Percentiles rank a stretch among this genome's conserved stretches.
Conservation (phyloP, 2,329 filamentous ascomycete genomes). For the Ophiostoma ulmi region DNA sequence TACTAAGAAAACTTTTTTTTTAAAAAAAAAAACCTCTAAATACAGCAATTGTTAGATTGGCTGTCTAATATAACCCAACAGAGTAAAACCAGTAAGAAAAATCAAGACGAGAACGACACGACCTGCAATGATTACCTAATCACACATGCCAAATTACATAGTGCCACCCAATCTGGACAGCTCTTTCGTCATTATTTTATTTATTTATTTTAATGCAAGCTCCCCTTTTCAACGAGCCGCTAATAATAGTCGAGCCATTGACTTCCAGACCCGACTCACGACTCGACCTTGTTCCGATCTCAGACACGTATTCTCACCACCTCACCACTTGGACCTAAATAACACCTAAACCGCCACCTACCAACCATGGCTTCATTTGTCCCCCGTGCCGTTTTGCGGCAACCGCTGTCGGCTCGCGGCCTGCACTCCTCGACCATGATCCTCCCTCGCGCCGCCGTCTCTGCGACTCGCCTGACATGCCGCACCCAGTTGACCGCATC, state of each 20-base stretch:
- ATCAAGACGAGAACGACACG: no score
- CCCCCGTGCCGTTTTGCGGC: conserved; percentile 22
- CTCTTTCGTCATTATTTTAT: conserved; percentile 11
- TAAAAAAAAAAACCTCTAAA: not conserved
- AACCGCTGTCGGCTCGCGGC: conserved; percentile 12
- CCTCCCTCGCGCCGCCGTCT: conserved; percentile 3
- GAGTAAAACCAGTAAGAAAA: no score
- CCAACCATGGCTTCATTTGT: conserved; percentile 23
- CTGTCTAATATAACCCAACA: no score
- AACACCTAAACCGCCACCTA: not conserved
- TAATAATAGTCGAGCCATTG: not conserved
- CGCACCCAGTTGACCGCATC: conserved; percentile 1
- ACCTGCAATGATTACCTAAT: not conserved
- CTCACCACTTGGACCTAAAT: not conserved
- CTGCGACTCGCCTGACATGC: conserved; percentile 8
- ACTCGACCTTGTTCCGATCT: not conserved
- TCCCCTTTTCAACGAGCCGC: not conserved
- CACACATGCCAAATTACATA: not conserved
- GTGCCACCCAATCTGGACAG: conserved; percentile 10
- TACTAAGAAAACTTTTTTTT: no score
- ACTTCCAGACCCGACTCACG: not conserved
- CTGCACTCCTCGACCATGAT: not conserved
- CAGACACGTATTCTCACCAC: not conserved
- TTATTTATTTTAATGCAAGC: conserved; percentile 7
- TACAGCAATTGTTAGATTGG: no score